Base-by-base conservation (phyloP, 371 early-diverging fungal genomes). In the Mortierella sp. region DNA sequence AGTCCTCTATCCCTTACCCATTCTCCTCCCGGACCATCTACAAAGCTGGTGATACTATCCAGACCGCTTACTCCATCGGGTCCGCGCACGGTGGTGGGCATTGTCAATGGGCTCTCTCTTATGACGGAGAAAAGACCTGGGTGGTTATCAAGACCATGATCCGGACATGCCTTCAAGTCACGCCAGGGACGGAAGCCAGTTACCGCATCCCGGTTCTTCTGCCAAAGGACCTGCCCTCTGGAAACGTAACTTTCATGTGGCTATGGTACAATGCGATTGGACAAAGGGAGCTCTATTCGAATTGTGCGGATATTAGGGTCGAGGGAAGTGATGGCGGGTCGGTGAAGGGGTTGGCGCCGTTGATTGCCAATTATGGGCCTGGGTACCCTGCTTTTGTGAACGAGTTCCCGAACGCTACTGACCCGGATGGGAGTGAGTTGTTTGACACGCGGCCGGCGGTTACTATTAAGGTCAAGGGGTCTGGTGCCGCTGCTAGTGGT, bases 241-340 rank as follows among this genome's bases (percentile, higher is more conserved):
- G 87, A 27, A 72, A 78, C 24, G 92, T 88, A 2, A 75, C 89
- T 14, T 91, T 94, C 75, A 88, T 92, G 14, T 94, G 95, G 95
- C 71, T 91, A 1, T 94, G 93, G 93, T 88, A 90, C 71, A 93
- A 93, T 75, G 78, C 91, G 27, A 75, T 83, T 12, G 95, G 93
- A 12, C 90, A 92, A 83, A 91, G 93, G 46, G 95, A 94, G 89
- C 91, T 90, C 65, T 95, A 95, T 89, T 90, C 91, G 88, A 92
- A 91, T 87, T 95, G 95, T 77, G 92, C 92, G 29, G 95, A 95
- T 76, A 88, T 95, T 43, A 78, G 75, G 14, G 89, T 95, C 73
- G 44, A 78, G 21, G 90, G 91, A 11, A 46, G 60, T 43, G 74
- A 74, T 12, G 74, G 83, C 24, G 74, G 74, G 0, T 44, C 48